A percentile compares a stretch with the other conserved stretches of the same genome.
phyloP scores from a whole-genome alignment of 1,284 basidiomycete genomes.

The Cutaneotrichosporon sp. region DNA sequence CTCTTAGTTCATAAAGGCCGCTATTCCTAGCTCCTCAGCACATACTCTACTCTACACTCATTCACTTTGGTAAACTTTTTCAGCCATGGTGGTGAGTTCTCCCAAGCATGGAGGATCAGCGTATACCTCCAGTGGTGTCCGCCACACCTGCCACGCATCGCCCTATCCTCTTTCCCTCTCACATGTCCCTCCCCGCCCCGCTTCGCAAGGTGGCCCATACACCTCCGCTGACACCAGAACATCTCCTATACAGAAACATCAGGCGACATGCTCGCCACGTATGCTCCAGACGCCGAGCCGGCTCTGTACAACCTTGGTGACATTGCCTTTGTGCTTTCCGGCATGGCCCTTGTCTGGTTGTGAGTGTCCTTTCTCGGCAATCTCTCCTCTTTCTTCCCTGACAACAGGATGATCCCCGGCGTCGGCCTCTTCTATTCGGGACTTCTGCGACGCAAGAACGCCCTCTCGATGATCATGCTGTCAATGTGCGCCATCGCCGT shows the following conservation, averaged over 20 bases:
- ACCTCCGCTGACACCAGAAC: conserved; percentile 29
- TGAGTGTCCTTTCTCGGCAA: background rate
- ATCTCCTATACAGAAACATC: conserved; percentile 43
- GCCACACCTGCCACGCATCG: too few species aligned
- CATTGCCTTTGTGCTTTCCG: conserved; percentile 55
- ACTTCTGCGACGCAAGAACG: conserved; percentile 77
- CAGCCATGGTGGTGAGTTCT: too few species aligned
- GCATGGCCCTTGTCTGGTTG: background rate
- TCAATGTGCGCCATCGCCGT: conserved; percentile 73
- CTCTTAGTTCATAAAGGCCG: too few species aligned
- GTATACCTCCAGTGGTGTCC: too few species aligned
- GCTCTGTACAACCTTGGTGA: conserved; percentile 58
- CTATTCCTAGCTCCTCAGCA: too few species aligned
- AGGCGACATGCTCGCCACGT: conserved; percentile 47
- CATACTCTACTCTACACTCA: too few species aligned
- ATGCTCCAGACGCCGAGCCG: conserved; percentile 48
- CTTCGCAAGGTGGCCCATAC: background rate
- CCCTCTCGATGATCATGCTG: conserved; percentile 86
- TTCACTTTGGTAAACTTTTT: too few species aligned
- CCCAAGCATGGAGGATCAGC: too few species aligned
- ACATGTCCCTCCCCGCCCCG: background rate
- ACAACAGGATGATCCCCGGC: conserved; percentile 85
- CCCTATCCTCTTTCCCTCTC: too few species aligned
- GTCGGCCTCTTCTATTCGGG: conserved; percentile 80
- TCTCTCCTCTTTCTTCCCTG: conserved; percentile 55